phyloP scores from a whole-genome alignment of 2,329 filamentous ascomycete species.

The Alternaria alternata region DNA sequence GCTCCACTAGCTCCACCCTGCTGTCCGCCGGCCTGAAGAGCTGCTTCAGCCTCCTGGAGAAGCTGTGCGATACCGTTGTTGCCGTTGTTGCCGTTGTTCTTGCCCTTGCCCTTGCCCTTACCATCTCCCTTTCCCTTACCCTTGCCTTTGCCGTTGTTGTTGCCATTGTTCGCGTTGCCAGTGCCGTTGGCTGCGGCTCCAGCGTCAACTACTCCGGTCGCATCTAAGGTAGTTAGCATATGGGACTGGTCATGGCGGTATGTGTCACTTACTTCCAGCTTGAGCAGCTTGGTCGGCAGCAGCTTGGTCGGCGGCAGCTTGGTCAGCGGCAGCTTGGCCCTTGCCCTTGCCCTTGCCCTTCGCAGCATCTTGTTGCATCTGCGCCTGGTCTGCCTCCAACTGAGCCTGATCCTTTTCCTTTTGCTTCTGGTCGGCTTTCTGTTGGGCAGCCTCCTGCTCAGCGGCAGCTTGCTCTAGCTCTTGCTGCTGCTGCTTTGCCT shows the following conservation, averaged over 20 bases:
- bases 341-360: slow-evolving; percentile 3
- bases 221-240: slow-evolving; percentile 15
- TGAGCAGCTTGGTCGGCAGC: slow-evolving; percentile 13
- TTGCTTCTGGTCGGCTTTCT: slow-evolving; percentile 11
- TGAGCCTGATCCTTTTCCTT: slow-evolving; percentile 11
- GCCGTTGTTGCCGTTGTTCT: slow-evolving; percentile 3
- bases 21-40: slow-evolving; percentile 16
- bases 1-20: slow-evolving; percentile 12
- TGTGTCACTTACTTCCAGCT: slow-evolving; percentile 20
- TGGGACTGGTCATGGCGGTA: background rate
- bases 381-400: slow-evolving; percentile 5
- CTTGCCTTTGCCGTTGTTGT: slow-evolving; percentile 19
- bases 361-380: slow-evolving; percentile 14
- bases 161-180: background rate
- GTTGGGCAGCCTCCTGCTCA: slow-evolving; percentile 8
- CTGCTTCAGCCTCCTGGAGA: slow-evolving; percentile 14
- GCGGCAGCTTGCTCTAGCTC: slow-evolving; percentile 13
- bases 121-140: slow-evolving; percentile 18
- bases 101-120: slow-evolving; percentile 11
- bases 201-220: slow-evolving; percentile 11
- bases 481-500: slow-evolving; percentile 7
- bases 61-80: slow-evolving; percentile 7
- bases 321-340: background rate
- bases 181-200: slow-evolving; percentile 5
- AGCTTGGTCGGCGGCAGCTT: slow-evolving; percentile 1